Base-by-base conservation (phyloP, 2,329 filamentous ascomycete species). In the Allantophomopsis cytisporea region DNA sequence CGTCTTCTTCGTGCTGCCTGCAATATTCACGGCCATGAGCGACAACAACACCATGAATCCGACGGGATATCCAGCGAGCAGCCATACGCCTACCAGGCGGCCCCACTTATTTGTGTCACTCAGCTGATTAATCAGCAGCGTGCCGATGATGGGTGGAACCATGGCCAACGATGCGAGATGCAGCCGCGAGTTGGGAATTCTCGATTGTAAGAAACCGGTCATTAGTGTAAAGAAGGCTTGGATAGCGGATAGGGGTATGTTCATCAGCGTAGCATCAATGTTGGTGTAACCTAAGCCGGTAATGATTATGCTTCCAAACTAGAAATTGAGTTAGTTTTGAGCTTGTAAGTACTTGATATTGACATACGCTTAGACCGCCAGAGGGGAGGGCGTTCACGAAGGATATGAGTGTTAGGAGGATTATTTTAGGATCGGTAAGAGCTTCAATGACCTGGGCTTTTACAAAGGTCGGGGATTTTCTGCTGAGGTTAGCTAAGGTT, bases 1-100 rank as follows among this genome's bases (percentile, higher is more conserved):
- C 43, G 73, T 80, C 63, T 84, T 84, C 61, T 86, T 85, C 0
- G 80, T 84, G 17, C 79, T 70, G 0, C 81, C 81, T 0, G 80
- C 79, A 0, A 84, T 78, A 45, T 85, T 85, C n/a, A 71, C 63
- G 43, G 57, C 62, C 32, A 70, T 56, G 43, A 69, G 64, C 0
- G 64, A 68, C 41, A 70, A 47, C 14, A 52, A 43, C 28, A 55
- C 44, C 52, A 57, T 53, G 42, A 56, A 55, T 8, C 50, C 53
- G 3, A 55, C 50, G 1, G 52, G 53, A 39, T 55, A 56, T 3
- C 47, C 45, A 6, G 51, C 51, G 33, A 57, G 39, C 1, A 59
- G 43, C 55, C 55, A 58, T 20, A 54, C 47, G 4, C 55, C 55
- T 10, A 53, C 50, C 14, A 58, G 44, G 4, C 53, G 41, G 15